Evolutionary conservation across 2,329 filamentous ascomycete species (phyloP).

Genomic region (Hirsutella rhossiliensis): DNA sequence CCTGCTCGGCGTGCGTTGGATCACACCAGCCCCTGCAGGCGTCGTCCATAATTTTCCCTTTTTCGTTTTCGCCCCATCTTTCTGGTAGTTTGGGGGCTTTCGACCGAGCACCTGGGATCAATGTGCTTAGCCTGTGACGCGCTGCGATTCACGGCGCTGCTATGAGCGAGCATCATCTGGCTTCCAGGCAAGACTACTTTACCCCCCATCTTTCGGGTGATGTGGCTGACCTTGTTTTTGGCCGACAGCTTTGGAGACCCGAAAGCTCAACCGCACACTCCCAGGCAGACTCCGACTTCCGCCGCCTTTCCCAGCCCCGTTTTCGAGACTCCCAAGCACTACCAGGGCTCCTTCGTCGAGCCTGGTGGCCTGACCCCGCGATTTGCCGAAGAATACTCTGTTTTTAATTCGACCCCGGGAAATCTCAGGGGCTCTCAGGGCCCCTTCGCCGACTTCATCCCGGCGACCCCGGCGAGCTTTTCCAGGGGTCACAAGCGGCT

Average conservation of each 20-base stretch:
- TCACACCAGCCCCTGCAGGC: too few relatives aligned
- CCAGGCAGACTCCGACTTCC: conserved; percentile 44
- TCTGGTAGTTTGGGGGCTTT: not conserved
- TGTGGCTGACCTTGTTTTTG: conserved; percentile 21
- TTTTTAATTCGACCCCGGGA: conserved; percentile 52
- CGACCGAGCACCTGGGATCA: conserved; percentile 7
- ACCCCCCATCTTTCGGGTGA: not conserved
- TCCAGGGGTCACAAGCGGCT: conserved; percentile 32
- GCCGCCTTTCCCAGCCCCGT: conserved; percentile 39
- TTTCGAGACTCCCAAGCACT: conserved; percentile 44
- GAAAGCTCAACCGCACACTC: conserved; percentile 48
- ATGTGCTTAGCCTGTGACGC: conserved; percentile 5
- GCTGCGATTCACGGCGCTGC: conserved; percentile 25
- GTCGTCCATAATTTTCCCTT: not conserved
- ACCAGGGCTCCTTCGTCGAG: conserved; percentile 34
- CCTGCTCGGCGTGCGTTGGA: too few relatives aligned
- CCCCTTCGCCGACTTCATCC: conserved; percentile 32
- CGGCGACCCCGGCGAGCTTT: conserved; percentile 21
- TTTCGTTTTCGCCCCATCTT: not conserved
- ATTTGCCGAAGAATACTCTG: conserved; percentile 53
- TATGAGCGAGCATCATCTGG: conserved; percentile 51
- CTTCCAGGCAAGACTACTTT: conserved; percentile 34
- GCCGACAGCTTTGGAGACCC: conserved; percentile 47
- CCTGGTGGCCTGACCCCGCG: conserved; percentile 44
- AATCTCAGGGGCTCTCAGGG: conserved; percentile 36